Evolutionary conservation across 441 rosid genomes (phyloP).

Genomic region (Erysimum cheiri): DNA sequence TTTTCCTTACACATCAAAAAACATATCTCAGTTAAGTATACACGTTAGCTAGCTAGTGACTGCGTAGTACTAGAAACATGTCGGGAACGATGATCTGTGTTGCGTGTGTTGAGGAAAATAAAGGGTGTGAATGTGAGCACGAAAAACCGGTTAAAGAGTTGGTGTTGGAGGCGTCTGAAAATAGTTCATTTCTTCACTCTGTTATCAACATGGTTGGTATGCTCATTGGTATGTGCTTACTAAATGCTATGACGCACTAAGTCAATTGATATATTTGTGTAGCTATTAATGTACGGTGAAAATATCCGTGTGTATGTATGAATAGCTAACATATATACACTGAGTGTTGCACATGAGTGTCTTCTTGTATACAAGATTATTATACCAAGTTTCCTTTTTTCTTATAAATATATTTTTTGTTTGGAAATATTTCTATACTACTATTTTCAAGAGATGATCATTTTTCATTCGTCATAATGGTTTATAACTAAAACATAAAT

Average conservation of each 20-base stretch:
- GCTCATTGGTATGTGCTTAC: conserved; percentile 65
- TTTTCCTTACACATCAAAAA: conserved; percentile 12
- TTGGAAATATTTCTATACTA: too few relatives aligned
- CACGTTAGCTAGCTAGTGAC: background rate
- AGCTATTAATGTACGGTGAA: too few relatives aligned
- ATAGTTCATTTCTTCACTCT: conserved; percentile 68
- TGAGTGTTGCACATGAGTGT: background rate
- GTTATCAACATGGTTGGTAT: conserved; percentile 83
- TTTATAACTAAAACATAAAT: too few relatives aligned
- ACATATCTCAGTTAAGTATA: background rate
- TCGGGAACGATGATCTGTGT: conserved; percentile 21
- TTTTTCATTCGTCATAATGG: too few relatives aligned
- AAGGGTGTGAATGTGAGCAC: conserved; percentile 28
- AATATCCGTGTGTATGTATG: too few relatives aligned
- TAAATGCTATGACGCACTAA: background rate
- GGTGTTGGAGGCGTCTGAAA: conserved; percentile 13
- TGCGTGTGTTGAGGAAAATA: conserved; percentile 36
- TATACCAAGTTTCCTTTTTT: too few relatives aligned
- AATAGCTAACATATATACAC: background rate
- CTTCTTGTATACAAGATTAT: background rate
- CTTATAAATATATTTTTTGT: too few relatives aligned
- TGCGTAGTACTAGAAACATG: conserved; percentile 19
- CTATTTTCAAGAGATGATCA: too few relatives aligned
- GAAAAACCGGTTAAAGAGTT: conserved; percentile 14
- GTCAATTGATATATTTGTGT: background rate